Base-by-base conservation (phyloP, 805 yeast genomes). In the Cyberlindnera euphorbiae region DNA sequence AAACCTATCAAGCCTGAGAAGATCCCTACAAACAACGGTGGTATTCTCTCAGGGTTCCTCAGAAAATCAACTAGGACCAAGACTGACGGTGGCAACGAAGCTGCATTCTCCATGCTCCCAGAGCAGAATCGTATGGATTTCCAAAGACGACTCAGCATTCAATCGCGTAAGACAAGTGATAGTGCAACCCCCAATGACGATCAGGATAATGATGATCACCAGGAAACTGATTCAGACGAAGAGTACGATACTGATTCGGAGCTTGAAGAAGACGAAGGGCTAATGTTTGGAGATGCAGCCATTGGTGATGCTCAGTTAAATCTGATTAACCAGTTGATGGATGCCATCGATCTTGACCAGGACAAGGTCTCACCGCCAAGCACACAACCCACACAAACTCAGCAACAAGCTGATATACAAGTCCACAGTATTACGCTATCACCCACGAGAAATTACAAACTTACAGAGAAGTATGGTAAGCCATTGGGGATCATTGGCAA, bases 401-500 rank as follows among this genome's bases (percentile, higher is more conserved):
- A n/a, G n/a, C n/a, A n/a, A n/a, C n/a, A n/a, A n/a, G n/a, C n/a
- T n/a, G n/a, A n/a, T n/a, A n/a, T n/a, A n/a, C 41, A 5, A 8
- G 38, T 9, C 18, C 9, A 26, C 28, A 8, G 10, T 16, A 28
- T 16, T 14, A 12, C 30, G 5, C 16, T 17, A 4, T 17, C 25
- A 7, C 35, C 25, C n/a, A 12, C 33, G 10, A 52, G 55, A 26
- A 62, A 60, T 42, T 53, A 62, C 24, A 64, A 58, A 4, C 52
- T 73, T 15, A 51, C 59, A 7, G 63, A 63, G 19, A 74, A 68
- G 45, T 75, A 74, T 46, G 81, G 81, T 21, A 67, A 62, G 37
- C 62, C 71, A 17, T 60, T 67, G 37, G 78, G 78, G 8, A 58
- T 75, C 28, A 75, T 78, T 46, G 98, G 98, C 33, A 93, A 93